Base-by-base conservation (phyloP, 2,329 filamentous ascomycete species). In the Cryphonectria naterciae region DNA sequence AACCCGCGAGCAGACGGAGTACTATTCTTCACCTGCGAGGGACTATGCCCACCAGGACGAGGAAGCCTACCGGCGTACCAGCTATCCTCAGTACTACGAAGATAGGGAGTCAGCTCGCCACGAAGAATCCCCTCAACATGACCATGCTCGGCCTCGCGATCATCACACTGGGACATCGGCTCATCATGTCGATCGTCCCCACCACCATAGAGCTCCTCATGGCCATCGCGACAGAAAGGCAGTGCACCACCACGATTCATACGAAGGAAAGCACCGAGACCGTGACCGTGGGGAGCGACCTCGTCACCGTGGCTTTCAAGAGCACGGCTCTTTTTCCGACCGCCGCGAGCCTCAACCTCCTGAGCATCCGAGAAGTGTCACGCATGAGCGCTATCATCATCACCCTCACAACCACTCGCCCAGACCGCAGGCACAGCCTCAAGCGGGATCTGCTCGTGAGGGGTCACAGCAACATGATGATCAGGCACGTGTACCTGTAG, bases 401-500 rank as follows among this genome's bases (percentile, higher is more conserved):
- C 56, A 71, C 32, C 69, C 71, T 7, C 63, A 69, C 35, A 35
- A 19, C n/a, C 66, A 73, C 22, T 73, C 71, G 8, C 68, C 71
- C 13, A 52, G 13, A 32, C 15, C 60, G 13, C 28, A 56, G 19
- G 54, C 11, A 41, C 13, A 35, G 6, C 19, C 25, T 35, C 32
- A 35, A n/a, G 43, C 37, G 8, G 46, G 28, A 22, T 25, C 11
- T 49, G 22, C 28, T n/a, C 17, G 3, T 19, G 41, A 49, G 2
- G 15, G 28, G 10, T n/a, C 46, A 15, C 5, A 43, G 8, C 61
- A 17, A 3, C 15, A 32, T n/a, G 17, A 19, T 35, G 28, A 37
- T 32, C 52, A 17, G 13, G 58, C 54, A 41, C 32, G 56, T 13
- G 37, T 65, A 17, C n/a, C 35, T 58, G 37, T 41, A 17, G 49